Base-by-base conservation (phyloP, 2,329 filamentous ascomycete species). In the Penicillium frequentans region DNA sequence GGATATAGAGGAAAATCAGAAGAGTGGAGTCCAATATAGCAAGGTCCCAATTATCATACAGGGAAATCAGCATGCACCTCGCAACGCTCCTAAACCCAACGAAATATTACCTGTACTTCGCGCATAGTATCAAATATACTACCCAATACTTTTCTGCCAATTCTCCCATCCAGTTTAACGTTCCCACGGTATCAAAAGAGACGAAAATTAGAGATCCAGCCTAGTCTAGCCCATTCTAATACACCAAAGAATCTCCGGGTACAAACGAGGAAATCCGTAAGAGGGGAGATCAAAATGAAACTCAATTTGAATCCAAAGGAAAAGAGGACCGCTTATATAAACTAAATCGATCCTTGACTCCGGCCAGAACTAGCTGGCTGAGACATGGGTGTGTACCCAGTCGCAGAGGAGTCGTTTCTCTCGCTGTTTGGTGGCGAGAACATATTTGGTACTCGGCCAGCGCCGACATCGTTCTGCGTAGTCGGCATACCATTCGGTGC, bases 401-500 rank as follows among this genome's bases (percentile, higher is more conserved):
- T 48, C 11, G 63, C 33, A 21, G 63, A 60, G 1, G 57, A 54
- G 7, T 37, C 53, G 35, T 42, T 58, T 24, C 59, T 62, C 1
- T 67, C 62, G 11, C 58, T 60, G 16, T 54, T 60, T 8, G 59
- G 56, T 14, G 59, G 54, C 9, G 63, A 54, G 29, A 61, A 66
- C 26, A 63, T 61, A 13, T 44, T 62, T 2, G 62, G 50, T 39
- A 52, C 42, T 27, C 55, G 63, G 23, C 54, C 58, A 31, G 63
- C 24, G 57, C 39, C 31, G 54, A n/a, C n/a, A 21, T 44, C 29
- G 10, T 47, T 53, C 43, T 29, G 50, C 21, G 45, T 45, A 16
- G 49, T n/a, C n/a, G 35, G 37, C 4, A 46, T 21, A 48, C 44
- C 50, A 35, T 51, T 59, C 44, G 53, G 49, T 19, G 66, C 31